These are phyloP conservation scores for Cladosporium velox DNA, from an alignment of 2,329 filamentous ascomycete genomes.

Conservation along the genomic window DNA sequence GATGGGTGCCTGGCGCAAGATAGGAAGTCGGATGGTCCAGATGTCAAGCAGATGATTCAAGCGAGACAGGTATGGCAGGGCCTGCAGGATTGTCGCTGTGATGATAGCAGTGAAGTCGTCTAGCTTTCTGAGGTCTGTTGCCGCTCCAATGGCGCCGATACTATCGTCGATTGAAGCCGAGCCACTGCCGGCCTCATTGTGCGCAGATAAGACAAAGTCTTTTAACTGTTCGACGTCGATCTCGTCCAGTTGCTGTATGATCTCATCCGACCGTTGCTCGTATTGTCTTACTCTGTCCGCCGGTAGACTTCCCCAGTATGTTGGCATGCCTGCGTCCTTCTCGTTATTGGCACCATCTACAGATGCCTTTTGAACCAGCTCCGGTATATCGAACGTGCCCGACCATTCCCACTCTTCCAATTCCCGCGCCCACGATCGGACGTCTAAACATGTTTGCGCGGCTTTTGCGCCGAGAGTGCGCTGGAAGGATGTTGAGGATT, in stretches of 20 bases:
- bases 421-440: constrained; percentile 76
- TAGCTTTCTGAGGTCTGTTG: constrained; percentile 50
- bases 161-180: constrained; percentile 24
- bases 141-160: constrained; percentile 26
- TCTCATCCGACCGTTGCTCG: constrained; percentile 72
- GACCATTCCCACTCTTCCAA: constrained; percentile 64
- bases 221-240: constrained; percentile 87
- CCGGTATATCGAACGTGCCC: constrained; percentile 45
- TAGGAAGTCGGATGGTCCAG: constrained; percentile 75
- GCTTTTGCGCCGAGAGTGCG: constrained; percentile 58
- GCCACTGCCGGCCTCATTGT: constrained; percentile 51
- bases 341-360: not conserved
- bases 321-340: constrained; percentile 37
- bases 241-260: constrained; percentile 67
- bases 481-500: constrained; percentile 7
- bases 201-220: constrained; percentile 77
- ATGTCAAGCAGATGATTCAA: constrained; percentile 71
- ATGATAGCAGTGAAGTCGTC: constrained; percentile 89
- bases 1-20: constrained; percentile 71
- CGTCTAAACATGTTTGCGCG: constrained; percentile 68
- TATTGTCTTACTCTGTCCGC: constrained; percentile 65
- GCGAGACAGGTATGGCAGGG: constrained; percentile 76
- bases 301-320: constrained; percentile 72
- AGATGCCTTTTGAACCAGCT: not conserved
- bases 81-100: constrained; percentile 87